phyloP scores from a whole-genome alignment of 768 basidiomycete genomes.

The Dacryopinax spathularia region DNA sequence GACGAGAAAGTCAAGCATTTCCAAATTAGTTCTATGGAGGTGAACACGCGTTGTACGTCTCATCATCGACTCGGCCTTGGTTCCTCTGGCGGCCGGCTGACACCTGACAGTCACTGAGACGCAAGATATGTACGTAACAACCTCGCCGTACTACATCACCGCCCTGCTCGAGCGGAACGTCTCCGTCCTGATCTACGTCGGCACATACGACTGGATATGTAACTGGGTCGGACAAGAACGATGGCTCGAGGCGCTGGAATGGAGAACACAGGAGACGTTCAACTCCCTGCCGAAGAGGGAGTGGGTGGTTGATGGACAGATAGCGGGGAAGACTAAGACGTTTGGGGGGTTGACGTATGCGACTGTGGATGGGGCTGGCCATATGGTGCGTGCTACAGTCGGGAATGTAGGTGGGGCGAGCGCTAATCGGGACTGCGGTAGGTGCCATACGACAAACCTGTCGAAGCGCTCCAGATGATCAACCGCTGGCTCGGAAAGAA shows the following conservation, averaged over 20 bases:
- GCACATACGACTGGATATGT: constrained; percentile 54
- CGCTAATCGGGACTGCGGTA: constrained; percentile 16
- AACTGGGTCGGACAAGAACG: constrained; percentile 54
- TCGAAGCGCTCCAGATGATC: constrained; percentile 36
- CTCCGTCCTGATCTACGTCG: constrained; percentile 41
- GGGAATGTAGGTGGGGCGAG: background rate
- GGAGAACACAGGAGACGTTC: constrained; percentile 50
- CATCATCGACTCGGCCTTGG: no score
- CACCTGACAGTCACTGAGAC: background rate
- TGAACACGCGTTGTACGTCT: constrained; percentile 28
- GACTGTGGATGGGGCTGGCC: constrained; percentile 54
- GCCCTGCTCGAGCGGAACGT: constrained; percentile 42
- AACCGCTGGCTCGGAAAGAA: constrained; percentile 32
- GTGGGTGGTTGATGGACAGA: constrained; percentile 42
- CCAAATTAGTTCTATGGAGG: constrained; percentile 39
- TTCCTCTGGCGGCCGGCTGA: background rate
- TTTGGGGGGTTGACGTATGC: constrained; percentile 48
- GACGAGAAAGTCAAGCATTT: constrained; percentile 35
- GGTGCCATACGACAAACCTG: constrained; percentile 53
- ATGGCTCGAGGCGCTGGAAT: constrained; percentile 61
- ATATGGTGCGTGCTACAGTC: constrained; percentile 38
- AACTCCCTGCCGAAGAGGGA: constrained; percentile 30
- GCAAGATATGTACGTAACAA: background rate
- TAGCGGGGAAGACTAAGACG: constrained; percentile 43
- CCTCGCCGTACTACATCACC: constrained; percentile 27